phyloP scores from a whole-genome alignment of 495 filamentous ascomycete genomes.

The Daldinia bambusicola region DNA sequence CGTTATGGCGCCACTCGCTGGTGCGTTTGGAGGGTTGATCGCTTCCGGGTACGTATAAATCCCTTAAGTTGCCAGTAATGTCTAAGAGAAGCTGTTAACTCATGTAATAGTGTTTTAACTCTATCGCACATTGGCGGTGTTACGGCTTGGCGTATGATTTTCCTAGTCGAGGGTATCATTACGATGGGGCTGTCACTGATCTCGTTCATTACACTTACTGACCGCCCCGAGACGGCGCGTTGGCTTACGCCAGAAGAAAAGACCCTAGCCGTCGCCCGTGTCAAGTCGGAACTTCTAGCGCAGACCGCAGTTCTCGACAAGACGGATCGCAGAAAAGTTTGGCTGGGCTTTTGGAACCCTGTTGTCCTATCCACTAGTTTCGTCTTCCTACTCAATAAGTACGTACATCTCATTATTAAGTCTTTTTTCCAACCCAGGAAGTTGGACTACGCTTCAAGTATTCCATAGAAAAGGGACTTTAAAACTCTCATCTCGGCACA shows the following conservation, averaged over 20 bases:
- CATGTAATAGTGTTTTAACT: constrained; percentile 55
- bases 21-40: constrained; percentile 75
- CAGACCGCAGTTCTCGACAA: constrained; percentile 73
- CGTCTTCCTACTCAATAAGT: constrained; percentile 74
- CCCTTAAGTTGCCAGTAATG: neutral
- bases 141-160: constrained; percentile 73
- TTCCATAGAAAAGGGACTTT: no score
- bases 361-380: constrained; percentile 73
- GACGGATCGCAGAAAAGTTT: constrained; percentile 69
- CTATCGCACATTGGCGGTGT: constrained; percentile 60
- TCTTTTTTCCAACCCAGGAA: no score
- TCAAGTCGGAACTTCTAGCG: constrained; percentile 71
- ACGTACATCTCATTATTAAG: neutral
- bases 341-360: constrained; percentile 68
- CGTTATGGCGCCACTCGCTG: constrained; percentile 74
- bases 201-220: constrained; percentile 66
- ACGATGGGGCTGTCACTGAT: constrained; percentile 65
- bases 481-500: neutral
- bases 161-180: constrained; percentile 72
- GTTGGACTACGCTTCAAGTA: no score
- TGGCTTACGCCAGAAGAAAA: constrained; percentile 69
- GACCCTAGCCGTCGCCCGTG: constrained; percentile 62
- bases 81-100: constrained; percentile 9
- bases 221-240: constrained; percentile 66
- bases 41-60: constrained; percentile 60